phyloP scores from a whole-genome alignment of 179 eudicot genomes.

The Spinacia oleracea region DNA sequence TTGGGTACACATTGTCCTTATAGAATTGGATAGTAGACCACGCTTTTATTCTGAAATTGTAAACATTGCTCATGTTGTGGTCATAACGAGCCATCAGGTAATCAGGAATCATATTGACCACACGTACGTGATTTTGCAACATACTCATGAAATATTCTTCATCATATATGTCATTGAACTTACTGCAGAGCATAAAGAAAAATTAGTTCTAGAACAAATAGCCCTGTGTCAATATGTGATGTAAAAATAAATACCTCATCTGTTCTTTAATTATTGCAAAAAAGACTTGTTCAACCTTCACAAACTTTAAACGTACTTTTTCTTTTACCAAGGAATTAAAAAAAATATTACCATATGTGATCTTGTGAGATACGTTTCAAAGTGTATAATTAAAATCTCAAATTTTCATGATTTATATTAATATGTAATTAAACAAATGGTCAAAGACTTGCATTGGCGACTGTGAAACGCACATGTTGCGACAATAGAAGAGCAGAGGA shows the following conservation, averaged over 20 bases:
- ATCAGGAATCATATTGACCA: conserved; percentile 71
- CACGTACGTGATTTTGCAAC: conserved; percentile 74
- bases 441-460: no score
- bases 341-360: no score
- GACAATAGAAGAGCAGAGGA: no score
- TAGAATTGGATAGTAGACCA: conserved; percentile 82
- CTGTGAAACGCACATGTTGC: no score
- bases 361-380: no score
- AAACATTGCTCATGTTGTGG: conserved; percentile 75
- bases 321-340: no score
- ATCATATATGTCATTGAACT: conserved; percentile 88
- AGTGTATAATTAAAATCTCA: no score
- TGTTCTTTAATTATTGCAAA: no score
- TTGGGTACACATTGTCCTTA: conserved; percentile 79
- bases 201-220: not conserved
- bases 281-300: no score
- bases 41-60: conserved; percentile 94
- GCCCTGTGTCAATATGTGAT: not conserved
- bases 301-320: no score
- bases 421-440: no score
- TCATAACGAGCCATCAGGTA: conserved; percentile 90
- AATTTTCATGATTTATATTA: no score
- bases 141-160: conserved; percentile 68
- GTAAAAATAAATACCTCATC: not conserved
- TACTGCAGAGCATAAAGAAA: conserved; percentile 54